Evolutionary conservation across 148 eudicot species (phyloP), one percentile per base, ranked within the genome.

Genomic region (Selenicereus undatus): DNA sequence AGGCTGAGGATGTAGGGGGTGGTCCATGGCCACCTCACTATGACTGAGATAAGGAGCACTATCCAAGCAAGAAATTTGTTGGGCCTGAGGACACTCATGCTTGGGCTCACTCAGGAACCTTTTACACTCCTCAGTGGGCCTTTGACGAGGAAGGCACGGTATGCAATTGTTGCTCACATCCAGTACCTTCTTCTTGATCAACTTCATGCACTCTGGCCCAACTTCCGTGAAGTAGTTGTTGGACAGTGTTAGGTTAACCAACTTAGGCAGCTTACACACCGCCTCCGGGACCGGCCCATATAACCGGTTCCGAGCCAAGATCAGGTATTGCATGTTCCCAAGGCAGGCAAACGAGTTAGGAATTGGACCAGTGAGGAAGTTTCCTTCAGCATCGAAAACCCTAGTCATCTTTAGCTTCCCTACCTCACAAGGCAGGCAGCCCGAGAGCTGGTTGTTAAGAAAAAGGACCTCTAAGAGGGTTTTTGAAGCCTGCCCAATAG

Each of bases 401-500:
- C 78, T 74, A 17, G 85, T 51, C 11, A 79, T 82, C 12, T 84
- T 85, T 18, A 90, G 60, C 3, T 54, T 3, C 62, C 91, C 93
- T 8, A 90, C 82, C 76, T 90, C 88, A 24, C 80, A 84, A 0
- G 93, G 93, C 1, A 90, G 78, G 43, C 91, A 90, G 5, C 91
- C 91, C 1, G 88, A 72, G 7, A 90, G 77, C 29, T 12, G 2
- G 78, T 88, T 90, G 76, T 85, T 84, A 7, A 84, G 48, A 50
- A 90, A 79, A 11, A 87, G 74, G 16, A 86, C 83, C 74, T 90
- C 93, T 0, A 82, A 78, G 45, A 90, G 77, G 1, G 79, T 80
- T 3, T 66, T 16, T 0, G 71, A 13, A 8, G 89, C 79, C 2
- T 82, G 65, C 9, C 86, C 85, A 18, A 90, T 90, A 73, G 82